Evolutionary conservation across 352 stramenopile genomes (phyloP), one percentile per base, ranked within the genome.

Genomic region (Globisporangium spinosum): DNA sequence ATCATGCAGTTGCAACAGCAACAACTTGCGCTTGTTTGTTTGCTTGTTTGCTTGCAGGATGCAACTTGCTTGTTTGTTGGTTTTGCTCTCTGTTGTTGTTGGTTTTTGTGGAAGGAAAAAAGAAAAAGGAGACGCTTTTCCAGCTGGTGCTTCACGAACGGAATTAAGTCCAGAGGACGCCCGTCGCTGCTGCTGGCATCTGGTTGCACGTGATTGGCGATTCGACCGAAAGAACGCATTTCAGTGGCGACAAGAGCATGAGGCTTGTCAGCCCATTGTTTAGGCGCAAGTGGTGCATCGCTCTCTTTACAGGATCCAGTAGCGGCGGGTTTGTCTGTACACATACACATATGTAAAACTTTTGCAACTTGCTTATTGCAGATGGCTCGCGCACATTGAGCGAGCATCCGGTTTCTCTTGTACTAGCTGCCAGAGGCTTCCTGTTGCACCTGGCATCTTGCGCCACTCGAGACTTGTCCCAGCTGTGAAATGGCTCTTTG

Each of bases 401-500:
- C 15, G 15, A 49, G 40, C 40, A 49, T 49, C 15, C 40, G 40
- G 40, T 49, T 49, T 20, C 15, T 49, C 12, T 13, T 43, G 35
- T 17, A 3, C 12, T 22, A 49, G 15, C 40, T 49, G 15, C 15
- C 15, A 20, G 40, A 43, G 40, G 13, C 40, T 49, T n/a, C 12
- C 40, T 43, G 57, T 62, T 62, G 57, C 57, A 49, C 32, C 45
- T 38, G 32, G 34, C 27, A 32, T 13, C 59, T 65, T 65, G 59
- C 59, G 59, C 59, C 59, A 65, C 25, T 62, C 51, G 47, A 58
- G 43, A 45, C 9, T 54, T 59, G 55, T 60, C 38, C 64, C 64
- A 69, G 64, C 53, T 69, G 64, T 57, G 12, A 63, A 69, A 69
- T 64, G 64, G 64, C 64, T 69, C 64, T 69, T 56, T 65, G 23